phyloP scores from a whole-genome alignment of 495 filamentous ascomycete genomes.

The Talaromyces wortmannii region DNA sequence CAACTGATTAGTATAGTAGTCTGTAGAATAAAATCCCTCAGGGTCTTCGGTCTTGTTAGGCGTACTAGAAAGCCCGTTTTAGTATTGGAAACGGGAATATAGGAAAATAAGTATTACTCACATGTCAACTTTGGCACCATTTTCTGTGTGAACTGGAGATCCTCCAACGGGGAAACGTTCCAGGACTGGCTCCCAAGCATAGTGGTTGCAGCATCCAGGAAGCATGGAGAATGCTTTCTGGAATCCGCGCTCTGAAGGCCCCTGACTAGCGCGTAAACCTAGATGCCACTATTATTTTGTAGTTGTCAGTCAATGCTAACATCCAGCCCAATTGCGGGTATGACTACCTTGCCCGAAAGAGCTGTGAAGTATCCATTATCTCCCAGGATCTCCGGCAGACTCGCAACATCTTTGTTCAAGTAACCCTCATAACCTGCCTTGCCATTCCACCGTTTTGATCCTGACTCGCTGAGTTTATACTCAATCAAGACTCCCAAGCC shows the following conservation, averaged over 20 bases:
- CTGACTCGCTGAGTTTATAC: constrained; percentile 5
- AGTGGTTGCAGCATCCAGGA: constrained; percentile 28
- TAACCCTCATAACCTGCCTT: constrained; percentile 51
- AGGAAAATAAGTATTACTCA: background rate
- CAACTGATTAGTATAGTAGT: constrained; percentile 26
- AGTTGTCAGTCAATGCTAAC: background rate
- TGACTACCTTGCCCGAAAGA: constrained; percentile 43
- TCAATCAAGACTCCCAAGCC: constrained; percentile 21
- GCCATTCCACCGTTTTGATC: constrained; percentile 20
- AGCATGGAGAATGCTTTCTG: constrained; percentile 32
- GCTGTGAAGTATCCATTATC: constrained; percentile 48
- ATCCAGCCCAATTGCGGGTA: background rate
- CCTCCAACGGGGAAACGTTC: constrained; percentile 9
- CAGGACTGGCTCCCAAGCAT: constrained; percentile 18
- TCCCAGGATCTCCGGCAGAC: constrained; percentile 44
- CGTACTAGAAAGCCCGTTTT: background rate
- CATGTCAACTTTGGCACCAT: constrained; percentile 8
- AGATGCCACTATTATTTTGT: constrained; percentile 26
- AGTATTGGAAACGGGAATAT: too few relatives aligned
- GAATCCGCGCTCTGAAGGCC: constrained; percentile 36
- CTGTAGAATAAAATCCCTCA: constrained; percentile 23
- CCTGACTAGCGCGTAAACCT: constrained; percentile 28
- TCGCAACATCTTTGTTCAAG: constrained; percentile 43
- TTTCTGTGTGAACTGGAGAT: constrained; percentile 8
- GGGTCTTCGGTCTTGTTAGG: constrained; percentile 15